A percentile compares a stretch with the other conserved stretches of the same genome.
These are phyloP conservation scores for Lentinula novae-zelandiae DNA, from an alignment of 1,284 basidiomycete species.

Conservation along the genomic window DNA sequence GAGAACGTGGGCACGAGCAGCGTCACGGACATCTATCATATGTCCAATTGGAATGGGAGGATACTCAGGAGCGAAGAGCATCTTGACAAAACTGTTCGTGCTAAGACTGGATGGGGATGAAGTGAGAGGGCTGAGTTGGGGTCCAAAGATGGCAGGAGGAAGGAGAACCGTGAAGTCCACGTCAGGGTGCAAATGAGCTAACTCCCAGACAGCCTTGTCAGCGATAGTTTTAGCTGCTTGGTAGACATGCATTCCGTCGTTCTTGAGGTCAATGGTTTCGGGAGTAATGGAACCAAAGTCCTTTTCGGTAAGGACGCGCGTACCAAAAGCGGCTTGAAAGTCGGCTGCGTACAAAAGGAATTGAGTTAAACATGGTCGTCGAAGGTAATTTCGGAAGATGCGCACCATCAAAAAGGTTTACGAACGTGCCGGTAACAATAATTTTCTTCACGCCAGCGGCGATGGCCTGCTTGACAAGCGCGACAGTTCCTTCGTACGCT, in stretches of 20 bases:
- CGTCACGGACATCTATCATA: slow-evolving; percentile 4
- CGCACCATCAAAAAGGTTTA: slow-evolving; percentile 6
- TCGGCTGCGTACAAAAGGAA: slow-evolving; percentile 3
- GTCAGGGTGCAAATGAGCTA: slow-evolving; percentile 6
- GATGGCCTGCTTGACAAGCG: slow-evolving; percentile 11
- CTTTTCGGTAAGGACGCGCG: slow-evolving; percentile 3
- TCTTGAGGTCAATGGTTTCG: slow-evolving; percentile 3
- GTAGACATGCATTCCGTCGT: not conserved
- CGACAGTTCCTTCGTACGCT: slow-evolving; percentile 10
- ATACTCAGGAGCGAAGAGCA: not conserved
- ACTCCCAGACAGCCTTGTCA: slow-evolving; percentile 12
- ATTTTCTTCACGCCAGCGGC: slow-evolving; percentile 11
- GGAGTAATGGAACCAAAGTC: slow-evolving; percentile 6
- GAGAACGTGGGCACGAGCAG: not conserved
- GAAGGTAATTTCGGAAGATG: not conserved
- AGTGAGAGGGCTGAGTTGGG: slow-evolving; percentile 6
- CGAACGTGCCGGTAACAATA: slow-evolving; percentile 7
- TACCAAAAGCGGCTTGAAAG: slow-evolving; percentile 10
- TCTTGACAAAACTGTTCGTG: slow-evolving; percentile 2
- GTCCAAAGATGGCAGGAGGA: slow-evolving; percentile 8
- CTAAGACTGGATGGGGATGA: not conserved
- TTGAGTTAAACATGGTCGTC: not conserved
- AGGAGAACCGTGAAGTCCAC: slow-evolving; percentile 12
- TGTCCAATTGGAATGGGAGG: not conserved
- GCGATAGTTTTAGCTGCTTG: slow-evolving; percentile 6